phyloP scores from a whole-genome alignment of 2,329 filamentous ascomycete genomes.

The Pyricularia pennisetigena region DNA sequence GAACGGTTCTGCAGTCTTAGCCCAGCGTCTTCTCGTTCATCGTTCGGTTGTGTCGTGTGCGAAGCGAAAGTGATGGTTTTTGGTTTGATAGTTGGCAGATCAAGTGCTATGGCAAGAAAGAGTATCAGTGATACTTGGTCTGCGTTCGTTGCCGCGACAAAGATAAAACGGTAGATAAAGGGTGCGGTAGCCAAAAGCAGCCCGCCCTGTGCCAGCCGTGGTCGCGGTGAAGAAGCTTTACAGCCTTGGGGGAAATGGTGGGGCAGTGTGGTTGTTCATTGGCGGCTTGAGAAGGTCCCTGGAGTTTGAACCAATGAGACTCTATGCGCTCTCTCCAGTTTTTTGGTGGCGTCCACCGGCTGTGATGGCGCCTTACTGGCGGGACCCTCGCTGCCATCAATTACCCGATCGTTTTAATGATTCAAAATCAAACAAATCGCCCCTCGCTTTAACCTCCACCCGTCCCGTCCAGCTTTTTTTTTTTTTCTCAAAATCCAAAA shows the following conservation, averaged over 20 bases:
- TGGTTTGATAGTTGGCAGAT: background rate
- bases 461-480: background rate
- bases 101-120: background rate
- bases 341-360: background rate
- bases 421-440: background rate
- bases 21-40: slow-evolving; percentile 3
- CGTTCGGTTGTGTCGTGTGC: background rate
- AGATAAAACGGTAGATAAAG: background rate
- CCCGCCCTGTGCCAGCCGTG: background rate
- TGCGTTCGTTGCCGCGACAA: background rate
- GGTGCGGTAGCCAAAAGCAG: background rate
- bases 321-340: background rate
- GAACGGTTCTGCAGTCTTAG: slow-evolving; percentile 1
- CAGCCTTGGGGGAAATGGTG: slow-evolving; percentile 1
- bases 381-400: background rate
- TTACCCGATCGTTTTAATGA: background rate
- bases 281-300: background rate
- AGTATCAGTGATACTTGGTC: background rate
- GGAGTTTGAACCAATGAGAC: background rate
- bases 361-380: background rate
- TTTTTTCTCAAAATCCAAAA: too few relatives aligned
- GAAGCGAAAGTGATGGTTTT: background rate
- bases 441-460: background rate
- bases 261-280: background rate
- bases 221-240: background rate